Percentiles rank a stretch among this genome's conserved stretches.
These are phyloP conservation scores for Kwoniella pini DNA, from an alignment of 768 basidiomycete species.

Conservation along the genomic window DNA sequence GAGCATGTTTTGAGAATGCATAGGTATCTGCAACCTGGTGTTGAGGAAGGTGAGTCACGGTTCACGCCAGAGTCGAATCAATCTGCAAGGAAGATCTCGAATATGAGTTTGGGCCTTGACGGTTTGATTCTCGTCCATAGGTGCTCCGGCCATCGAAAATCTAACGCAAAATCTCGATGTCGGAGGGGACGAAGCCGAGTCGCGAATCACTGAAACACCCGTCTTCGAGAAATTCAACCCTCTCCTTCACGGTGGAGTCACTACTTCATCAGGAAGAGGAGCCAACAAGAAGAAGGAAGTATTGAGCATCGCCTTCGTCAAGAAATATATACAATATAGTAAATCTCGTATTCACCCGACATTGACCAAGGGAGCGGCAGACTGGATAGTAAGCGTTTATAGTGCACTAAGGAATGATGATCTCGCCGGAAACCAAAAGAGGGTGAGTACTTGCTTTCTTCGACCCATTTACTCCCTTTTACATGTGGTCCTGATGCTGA, in stretches of 20 bases:
- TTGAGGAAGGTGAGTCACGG: slow-evolving; percentile 75
- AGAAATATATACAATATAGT: slow-evolving; percentile 98
- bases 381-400: slow-evolving; percentile 90
- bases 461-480: too few relatives aligned
- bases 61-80: too few relatives aligned
- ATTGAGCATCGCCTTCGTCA: slow-evolving; percentile 88
- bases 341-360: slow-evolving; percentile 83
- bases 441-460: slow-evolving; percentile 59
- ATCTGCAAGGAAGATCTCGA: background rate
- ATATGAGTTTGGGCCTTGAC: background rate
- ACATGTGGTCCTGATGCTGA: too few relatives aligned
- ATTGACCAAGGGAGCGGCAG: slow-evolving; percentile 88
- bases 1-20: slow-evolving; percentile 98
- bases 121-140: slow-evolving; percentile 22
- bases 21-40: slow-evolving; percentile 90
- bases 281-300: slow-evolving; percentile 72
- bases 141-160: slow-evolving; percentile 78
- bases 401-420: slow-evolving; percentile 88
- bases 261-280: slow-evolving; percentile 60
- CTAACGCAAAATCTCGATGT: slow-evolving; percentile 84
- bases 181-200: slow-evolving; percentile 68
- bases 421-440: slow-evolving; percentile 82
- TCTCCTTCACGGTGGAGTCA: slow-evolving; percentile 81
- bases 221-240: slow-evolving; percentile 98
- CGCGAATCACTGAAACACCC: slow-evolving; percentile 63